Percentiles rank a stretch among this genome's conserved stretches.
Conservation (phyloP, 257 asterid genomes). For the Prunella vulgaris region DNA sequence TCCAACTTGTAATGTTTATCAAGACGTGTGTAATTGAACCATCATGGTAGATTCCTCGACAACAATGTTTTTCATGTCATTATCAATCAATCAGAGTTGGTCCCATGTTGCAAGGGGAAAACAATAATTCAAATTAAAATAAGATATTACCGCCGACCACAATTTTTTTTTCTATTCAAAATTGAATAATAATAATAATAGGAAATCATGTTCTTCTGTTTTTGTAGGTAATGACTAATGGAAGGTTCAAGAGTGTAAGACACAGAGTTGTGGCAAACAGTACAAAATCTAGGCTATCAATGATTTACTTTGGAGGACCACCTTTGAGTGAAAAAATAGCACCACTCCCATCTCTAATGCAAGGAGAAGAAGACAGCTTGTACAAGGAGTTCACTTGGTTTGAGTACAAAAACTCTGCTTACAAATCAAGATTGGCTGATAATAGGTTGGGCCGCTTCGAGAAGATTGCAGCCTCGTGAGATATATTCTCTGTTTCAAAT, state of each 20-base stretch:
- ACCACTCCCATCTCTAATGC: constrained; percentile 46
- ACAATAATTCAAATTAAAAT: neutral
- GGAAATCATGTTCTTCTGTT: neutral
- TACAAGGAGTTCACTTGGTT: constrained; percentile 71
- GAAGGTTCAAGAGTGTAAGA: constrained; percentile 53
- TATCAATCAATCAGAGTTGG: neutral
- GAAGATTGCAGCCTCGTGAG: constrained; percentile 38
- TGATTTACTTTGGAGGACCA: constrained; percentile 73
- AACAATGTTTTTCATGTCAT: neutral
- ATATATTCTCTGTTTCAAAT: no score
- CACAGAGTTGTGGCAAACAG: constrained; percentile 52
- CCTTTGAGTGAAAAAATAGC: constrained; percentile 62
- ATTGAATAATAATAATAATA: neutral
- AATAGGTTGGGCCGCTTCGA: constrained; percentile 51
- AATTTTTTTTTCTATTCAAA: neutral
- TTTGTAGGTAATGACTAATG: constrained; percentile 59
- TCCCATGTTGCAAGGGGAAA: neutral
- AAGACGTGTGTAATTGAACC: neutral
- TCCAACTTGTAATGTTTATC: neutral
- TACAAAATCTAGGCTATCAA: constrained; percentile 50
- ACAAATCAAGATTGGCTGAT: constrained; percentile 47
- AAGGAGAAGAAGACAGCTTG: constrained; percentile 46
- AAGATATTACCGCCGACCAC: neutral
- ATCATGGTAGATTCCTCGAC: neutral
- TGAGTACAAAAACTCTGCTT: constrained; percentile 57